These are phyloP conservation scores for Tylopilus rubrobrunneus DNA, from an alignment of 768 basidiomycete species.

Conservation along the genomic window DNA sequence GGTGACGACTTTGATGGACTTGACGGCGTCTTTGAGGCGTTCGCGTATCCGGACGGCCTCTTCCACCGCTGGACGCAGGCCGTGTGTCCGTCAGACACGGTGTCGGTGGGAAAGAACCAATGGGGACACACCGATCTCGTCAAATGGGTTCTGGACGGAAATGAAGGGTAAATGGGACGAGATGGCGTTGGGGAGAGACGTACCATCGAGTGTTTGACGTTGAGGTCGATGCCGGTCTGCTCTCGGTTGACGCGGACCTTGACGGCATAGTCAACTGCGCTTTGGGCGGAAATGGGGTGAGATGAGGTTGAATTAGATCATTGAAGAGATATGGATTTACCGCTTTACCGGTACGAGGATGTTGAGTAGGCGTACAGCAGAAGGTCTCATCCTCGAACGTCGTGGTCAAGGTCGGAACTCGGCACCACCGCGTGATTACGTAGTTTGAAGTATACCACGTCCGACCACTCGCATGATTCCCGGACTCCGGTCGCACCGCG, in stretches of 20 bases:
- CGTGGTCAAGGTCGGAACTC: conserved; percentile 16
- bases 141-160: conserved; percentile 82
- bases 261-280: conserved; percentile 94
- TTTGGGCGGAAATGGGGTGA: conserved; percentile 29
- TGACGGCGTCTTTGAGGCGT: conserved; percentile 67
- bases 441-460: too few relatives aligned
- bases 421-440: background rate
- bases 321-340: conserved; percentile 32
- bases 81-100: background rate
- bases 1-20: conserved; percentile 88
- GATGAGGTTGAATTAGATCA: background rate
- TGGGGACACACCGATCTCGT: conserved; percentile 80
- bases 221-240: conserved; percentile 93
- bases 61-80: conserved; percentile 68
- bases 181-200: conserved; percentile 18
- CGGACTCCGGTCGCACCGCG: too few relatives aligned
- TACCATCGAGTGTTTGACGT: conserved; percentile 99
- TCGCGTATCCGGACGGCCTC: conserved; percentile 96
- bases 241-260: conserved; percentile 97
- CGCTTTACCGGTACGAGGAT: conserved; percentile 95
- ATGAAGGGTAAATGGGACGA: background rate
- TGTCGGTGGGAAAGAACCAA: background rate
- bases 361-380: conserved; percentile 69
- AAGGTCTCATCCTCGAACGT: conserved; percentile 59
- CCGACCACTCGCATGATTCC: too few relatives aligned